Evolutionary conservation across 768 basidiomycete species (phyloP).

Genomic region (Termitomyces sp.): DNA sequence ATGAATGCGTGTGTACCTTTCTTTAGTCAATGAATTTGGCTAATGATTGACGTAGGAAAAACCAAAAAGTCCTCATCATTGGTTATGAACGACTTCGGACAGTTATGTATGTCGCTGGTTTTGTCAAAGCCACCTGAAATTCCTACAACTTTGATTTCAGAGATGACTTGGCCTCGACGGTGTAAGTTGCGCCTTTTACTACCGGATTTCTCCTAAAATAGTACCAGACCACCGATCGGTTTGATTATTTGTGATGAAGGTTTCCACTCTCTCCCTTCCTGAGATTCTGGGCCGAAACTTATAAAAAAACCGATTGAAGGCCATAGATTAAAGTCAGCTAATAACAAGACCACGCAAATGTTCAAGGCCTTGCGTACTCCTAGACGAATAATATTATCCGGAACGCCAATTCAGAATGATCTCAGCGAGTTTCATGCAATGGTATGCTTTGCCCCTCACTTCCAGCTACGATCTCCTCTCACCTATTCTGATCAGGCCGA

Average conservation of each 20-base stretch:
- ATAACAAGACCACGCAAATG: conserved; percentile 85
- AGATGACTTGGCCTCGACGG: conserved; percentile 53
- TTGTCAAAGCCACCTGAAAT: neutral
- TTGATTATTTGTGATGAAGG: conserved; percentile 97
- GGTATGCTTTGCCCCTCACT: conserved; percentile 41
- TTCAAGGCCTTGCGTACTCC: conserved; percentile 74
- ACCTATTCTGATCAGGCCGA: conserved; percentile 52
- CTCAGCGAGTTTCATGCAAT: conserved; percentile 93
- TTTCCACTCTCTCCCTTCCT: conserved; percentile 11
- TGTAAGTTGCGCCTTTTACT: conserved; percentile 34
- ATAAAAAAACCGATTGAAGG: conserved; percentile 35
- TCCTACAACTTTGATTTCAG: conserved; percentile 7
- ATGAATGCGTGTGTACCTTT: conserved; percentile 54
- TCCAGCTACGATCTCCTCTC: neutral
- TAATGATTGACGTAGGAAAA: conserved; percentile 38
- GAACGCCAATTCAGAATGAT: conserved; percentile 97
- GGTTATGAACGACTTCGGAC: conserved; percentile 89
- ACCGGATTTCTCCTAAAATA: neutral
- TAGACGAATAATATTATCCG: conserved; percentile 84
- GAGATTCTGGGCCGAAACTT: neutral
- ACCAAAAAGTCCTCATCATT: conserved; percentile 85
- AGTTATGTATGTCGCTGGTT: conserved; percentile 50
- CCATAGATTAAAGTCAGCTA: conserved; percentile 88
- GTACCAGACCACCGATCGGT: conserved; percentile 77
- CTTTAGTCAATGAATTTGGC: neutral